Evolutionary conservation across 305 asterid species (phyloP).

Genomic region (Solanum aculeatissimum): DNA sequence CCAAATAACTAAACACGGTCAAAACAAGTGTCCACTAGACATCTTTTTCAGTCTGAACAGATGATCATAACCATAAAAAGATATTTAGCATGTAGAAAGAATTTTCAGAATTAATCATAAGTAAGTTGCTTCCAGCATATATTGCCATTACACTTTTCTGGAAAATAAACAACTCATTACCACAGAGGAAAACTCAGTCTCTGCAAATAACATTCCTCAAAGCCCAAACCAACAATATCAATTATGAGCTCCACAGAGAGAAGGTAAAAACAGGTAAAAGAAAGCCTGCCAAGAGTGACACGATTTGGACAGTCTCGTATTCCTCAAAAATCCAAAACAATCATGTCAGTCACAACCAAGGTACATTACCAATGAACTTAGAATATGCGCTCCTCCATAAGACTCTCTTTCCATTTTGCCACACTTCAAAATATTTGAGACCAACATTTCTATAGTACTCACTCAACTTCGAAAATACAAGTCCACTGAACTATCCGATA

Average conservation of each 20-base stretch:
- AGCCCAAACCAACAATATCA: background rate
- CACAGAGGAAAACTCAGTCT: background rate
- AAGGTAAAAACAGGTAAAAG: background rate
- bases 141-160: background rate
- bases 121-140: background rate
- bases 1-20: background rate
- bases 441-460: background rate
- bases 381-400: background rate
- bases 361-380: background rate
- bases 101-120: background rate
- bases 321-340: background rate
- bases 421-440: background rate
- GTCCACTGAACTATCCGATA: background rate
- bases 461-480: background rate
- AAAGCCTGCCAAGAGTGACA: background rate
- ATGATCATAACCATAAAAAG: background rate
- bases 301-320: background rate
- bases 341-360: background rate
- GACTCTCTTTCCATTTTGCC: background rate
- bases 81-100: background rate
- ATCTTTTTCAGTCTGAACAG: background rate
- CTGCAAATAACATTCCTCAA: background rate
- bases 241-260: background rate
- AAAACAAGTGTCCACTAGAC: background rate
- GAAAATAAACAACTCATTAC: background rate